These are phyloP conservation scores for Candida sp. DNA, from an alignment of 1,139 yeast species.

Conservation along the genomic window DNA sequence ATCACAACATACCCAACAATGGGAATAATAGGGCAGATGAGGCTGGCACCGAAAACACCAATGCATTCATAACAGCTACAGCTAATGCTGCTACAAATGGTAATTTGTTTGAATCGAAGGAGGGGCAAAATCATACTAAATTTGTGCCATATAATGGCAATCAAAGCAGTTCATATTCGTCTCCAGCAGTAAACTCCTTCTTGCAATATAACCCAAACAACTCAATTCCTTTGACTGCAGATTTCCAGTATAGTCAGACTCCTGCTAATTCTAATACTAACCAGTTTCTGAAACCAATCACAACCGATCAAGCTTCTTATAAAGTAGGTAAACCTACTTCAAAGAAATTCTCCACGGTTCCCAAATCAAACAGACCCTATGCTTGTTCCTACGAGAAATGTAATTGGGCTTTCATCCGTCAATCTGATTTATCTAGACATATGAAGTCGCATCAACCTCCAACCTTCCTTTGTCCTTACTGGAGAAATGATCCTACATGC, in stretches of 20 bases:
- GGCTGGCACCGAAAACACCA: background rate
- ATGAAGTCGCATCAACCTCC: constrained; percentile 62
- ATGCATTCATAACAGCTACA: background rate
- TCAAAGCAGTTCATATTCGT: background rate
- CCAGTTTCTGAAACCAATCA: background rate
- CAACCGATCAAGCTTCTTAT: background rate
- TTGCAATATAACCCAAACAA: background rate
- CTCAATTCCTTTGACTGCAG: background rate
- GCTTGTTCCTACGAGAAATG: constrained; percentile 55
- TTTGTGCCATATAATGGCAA: background rate
- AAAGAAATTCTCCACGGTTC: constrained; percentile 1
- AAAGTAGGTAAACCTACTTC: background rate
- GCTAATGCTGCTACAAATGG: background rate
- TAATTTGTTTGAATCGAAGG: background rate
- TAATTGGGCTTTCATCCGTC: constrained; percentile 65
- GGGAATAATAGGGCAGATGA: background rate
- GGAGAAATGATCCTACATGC: constrained; percentile 64
- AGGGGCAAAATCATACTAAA: background rate
- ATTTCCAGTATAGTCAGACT: background rate
- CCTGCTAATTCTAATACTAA: background rate
- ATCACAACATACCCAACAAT: background rate
- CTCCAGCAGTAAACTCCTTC: background rate
- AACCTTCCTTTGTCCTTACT: constrained; percentile 67
- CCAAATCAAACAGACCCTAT: constrained; percentile 16
- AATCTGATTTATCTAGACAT: constrained; percentile 66